Evolutionary conservation across 2,329 filamentous ascomycete species (phyloP).

Genomic region (Fusarium subglutinans): DNA sequence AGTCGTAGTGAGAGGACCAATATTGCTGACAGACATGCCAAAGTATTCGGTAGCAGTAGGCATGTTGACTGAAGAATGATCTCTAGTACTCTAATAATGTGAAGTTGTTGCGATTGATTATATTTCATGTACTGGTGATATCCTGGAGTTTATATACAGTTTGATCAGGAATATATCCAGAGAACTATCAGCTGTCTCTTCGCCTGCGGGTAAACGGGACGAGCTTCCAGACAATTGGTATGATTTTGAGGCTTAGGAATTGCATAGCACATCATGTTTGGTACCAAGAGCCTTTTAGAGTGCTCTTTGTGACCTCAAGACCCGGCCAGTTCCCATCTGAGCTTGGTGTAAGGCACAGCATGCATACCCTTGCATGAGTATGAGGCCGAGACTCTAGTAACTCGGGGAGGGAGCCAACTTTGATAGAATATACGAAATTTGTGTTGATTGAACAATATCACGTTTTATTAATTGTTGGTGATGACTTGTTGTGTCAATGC

Average conservation of each 20-base stretch:
- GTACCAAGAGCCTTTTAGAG: neutral
- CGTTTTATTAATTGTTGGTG: neutral
- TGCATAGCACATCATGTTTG: neutral
- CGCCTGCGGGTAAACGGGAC: neutral
- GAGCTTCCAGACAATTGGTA: neutral
- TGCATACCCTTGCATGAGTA: neutral
- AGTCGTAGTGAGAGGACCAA: constrained; percentile 45
- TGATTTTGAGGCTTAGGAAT: neutral
- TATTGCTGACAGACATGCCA: constrained; percentile 38
- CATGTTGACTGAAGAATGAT: constrained; percentile 24
- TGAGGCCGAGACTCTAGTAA: neutral
- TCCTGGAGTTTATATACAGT: neutral
- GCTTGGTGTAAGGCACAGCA: constrained; percentile 3
- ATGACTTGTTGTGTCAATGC: neutral
- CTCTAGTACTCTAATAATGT: neutral
- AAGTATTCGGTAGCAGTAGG: constrained; percentile 37
- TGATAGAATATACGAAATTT: neutral
- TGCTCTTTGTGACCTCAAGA: neutral
- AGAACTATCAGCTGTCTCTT: neutral
- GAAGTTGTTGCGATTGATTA: neutral
- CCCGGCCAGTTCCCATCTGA: neutral
- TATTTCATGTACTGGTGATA: too few relatives aligned
- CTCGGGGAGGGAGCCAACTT: neutral
- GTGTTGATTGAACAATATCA: neutral
- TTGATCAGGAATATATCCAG: neutral